Conservation (phyloP, 106 monocot genomes). For the Acorus gramineus region DNA sequence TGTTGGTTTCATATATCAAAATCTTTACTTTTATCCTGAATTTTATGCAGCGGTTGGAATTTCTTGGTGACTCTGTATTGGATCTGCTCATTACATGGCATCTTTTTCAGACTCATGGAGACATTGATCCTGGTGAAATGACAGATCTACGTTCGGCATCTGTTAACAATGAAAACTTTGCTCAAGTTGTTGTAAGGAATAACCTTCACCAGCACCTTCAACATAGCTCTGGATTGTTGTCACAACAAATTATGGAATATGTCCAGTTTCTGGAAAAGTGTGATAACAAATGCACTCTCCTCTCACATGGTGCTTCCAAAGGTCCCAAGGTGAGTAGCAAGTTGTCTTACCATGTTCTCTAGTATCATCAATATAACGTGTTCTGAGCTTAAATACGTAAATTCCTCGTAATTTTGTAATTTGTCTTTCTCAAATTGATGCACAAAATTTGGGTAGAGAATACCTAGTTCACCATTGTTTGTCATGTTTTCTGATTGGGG, state of each 20-base stretch:
- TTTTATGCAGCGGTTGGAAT: conserved; percentile 66
- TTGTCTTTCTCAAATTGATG: no score
- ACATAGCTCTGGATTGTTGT: conserved; percentile 58
- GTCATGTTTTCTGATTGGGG: no score
- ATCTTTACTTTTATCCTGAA: neutral
- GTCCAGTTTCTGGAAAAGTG: conserved; percentile 17
- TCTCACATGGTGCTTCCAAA: conserved; percentile 17
- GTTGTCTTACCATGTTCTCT: neutral
- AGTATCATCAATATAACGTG: no score
- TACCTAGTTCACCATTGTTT: no score
- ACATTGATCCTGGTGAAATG: conserved; percentile 78
- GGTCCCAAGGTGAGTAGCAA: conserved; percentile 51
- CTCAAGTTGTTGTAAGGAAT: conserved; percentile 60
- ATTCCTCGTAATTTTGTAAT: no score
- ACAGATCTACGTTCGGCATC: conserved; percentile 79
- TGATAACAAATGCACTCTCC: conserved; percentile 8
- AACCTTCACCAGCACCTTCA: conserved; percentile 72
- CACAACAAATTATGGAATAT: conserved; percentile 62
- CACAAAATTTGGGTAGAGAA: no score
- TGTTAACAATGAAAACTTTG: conserved; percentile 89
- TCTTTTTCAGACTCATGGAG: conserved; percentile 44
- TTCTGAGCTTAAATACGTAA: no score
- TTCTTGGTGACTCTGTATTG: conserved; percentile 76
- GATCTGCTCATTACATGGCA: conserved; percentile 74
- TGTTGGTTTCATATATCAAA: neutral